Percentiles rank a stretch among this genome's conserved stretches.
Conservation (phyloP, 23 red algal species). For the Gracilaria caudata region DNA sequence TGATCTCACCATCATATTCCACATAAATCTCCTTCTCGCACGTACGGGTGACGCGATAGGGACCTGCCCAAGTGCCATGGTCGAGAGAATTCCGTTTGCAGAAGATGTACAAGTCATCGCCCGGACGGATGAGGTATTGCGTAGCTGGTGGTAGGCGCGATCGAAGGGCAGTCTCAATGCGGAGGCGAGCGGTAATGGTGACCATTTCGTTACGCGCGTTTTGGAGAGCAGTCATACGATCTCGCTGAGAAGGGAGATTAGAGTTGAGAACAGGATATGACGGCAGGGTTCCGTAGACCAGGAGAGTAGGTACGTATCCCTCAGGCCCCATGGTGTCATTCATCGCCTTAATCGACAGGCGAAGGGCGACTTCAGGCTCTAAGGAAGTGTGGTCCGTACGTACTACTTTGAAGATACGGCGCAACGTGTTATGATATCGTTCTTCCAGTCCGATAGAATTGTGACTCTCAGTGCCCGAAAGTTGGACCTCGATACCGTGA, state of each 20-base stretch:
- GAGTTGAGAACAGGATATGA: not conserved
- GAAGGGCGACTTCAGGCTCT: not conserved
- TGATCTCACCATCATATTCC: not conserved
- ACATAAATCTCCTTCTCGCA: not conserved
- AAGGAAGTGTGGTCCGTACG: not conserved
- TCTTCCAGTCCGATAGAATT: slow-evolving; percentile 30
- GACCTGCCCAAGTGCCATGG: not conserved
- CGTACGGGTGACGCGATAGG: not conserved
- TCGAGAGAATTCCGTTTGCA: not conserved
- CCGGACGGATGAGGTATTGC: not conserved
- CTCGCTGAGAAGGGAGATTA: not conserved
- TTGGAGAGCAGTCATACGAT: not conserved
- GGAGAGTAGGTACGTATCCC: not conserved
- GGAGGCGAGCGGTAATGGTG: not conserved
- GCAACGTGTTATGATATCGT: slow-evolving; percentile 5
- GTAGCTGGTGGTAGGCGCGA: not conserved
- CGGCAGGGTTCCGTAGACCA: not conserved
- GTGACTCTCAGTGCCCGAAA: slow-evolving; percentile 24
- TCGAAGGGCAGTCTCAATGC: not conserved
- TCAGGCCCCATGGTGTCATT: slow-evolving; percentile 18
- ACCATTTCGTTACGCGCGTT: not conserved
- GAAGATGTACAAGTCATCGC: not conserved
- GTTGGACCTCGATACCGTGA: slow-evolving; percentile 2
- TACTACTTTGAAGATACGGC: not conserved
- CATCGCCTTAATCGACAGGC: not conserved